These are phyloP conservation scores for Penicillium coprophilum DNA, from an alignment of 495 filamentous ascomycete genomes.

Conservation along the genomic window DNA sequence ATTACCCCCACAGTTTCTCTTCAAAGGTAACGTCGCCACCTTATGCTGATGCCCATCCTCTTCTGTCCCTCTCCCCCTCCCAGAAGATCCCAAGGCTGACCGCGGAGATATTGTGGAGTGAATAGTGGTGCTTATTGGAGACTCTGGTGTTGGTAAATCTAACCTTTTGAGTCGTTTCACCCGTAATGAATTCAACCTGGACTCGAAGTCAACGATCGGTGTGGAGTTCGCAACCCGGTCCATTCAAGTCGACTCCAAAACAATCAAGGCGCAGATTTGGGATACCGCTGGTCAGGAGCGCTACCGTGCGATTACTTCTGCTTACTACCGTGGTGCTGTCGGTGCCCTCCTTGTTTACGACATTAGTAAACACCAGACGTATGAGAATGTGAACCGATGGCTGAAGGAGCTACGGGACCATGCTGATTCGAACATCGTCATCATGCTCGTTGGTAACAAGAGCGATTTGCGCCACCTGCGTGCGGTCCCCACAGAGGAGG, in stretches of 20 bases:
- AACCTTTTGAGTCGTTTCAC: conserved; percentile 99
- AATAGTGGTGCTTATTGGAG: conserved; percentile 95
- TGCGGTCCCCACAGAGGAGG: conserved; percentile 97
- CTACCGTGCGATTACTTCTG: conserved; percentile 97
- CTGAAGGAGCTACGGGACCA: conserved; percentile 98
- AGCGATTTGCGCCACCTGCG: conserved; percentile 98
- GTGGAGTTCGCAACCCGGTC: conserved; percentile 98
- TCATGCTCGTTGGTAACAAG: conserved; percentile 99
- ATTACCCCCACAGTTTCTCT: conserved; percentile 75
- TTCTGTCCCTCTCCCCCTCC: conserved; percentile 3
- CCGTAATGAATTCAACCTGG: conserved; percentile 99
- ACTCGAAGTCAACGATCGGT: conserved; percentile 99
- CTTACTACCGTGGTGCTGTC: conserved; percentile 97
- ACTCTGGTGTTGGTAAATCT: conserved; percentile 99
- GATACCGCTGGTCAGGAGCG: conserved; percentile 99
- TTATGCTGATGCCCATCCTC: conserved; percentile 23
- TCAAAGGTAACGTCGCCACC: conserved; percentile 78
- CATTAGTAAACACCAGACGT: conserved; percentile 98
- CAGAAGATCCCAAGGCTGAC: conserved; percentile 20
- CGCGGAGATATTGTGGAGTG: conserved; percentile 14
- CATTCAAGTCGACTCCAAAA: conserved; percentile 99
- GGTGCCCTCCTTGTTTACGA: conserved; percentile 98
- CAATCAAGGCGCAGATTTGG: conserved; percentile 99
- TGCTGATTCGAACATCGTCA: conserved; percentile 98
- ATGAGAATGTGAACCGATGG: conserved; percentile 98